Evolutionary conservation across 176 grass and related monocot species (phyloP).

Genomic region (Lolium perenne): DNA sequence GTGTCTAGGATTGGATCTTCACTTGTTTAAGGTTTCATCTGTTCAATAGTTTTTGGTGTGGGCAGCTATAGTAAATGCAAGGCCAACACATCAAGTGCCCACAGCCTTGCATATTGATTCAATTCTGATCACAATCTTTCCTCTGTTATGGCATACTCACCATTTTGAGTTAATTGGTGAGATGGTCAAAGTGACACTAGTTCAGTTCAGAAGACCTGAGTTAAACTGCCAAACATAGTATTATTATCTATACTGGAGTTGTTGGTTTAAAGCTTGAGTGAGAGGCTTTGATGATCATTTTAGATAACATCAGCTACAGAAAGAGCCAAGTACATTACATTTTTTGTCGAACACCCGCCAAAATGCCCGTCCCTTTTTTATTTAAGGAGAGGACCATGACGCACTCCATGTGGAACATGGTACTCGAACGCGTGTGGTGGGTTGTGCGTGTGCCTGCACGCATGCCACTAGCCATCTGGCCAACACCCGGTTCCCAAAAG

Average conservation of each 20-base stretch:
- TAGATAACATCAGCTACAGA: neutral
- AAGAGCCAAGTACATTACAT: constrained; percentile 3
- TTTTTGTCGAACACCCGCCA: neutral
- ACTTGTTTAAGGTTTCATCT: constrained; percentile 9
- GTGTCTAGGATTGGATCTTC: constrained; percentile 1
- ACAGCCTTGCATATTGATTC: neutral
- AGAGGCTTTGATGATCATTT: constrained; percentile 8
- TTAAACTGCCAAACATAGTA: neutral
- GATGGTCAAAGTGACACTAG: neutral
- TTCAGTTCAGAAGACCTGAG: neutral
- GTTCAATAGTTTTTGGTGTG: constrained; percentile 12
- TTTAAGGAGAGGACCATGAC: neutral
- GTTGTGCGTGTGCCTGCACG: neutral
- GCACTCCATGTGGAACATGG: too few species aligned
- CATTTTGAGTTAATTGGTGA: constrained; percentile 6
- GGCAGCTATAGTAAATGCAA: neutral
- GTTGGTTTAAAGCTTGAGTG: neutral
- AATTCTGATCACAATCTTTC: neutral
- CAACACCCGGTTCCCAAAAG: neutral
- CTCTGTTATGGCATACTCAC: neutral
- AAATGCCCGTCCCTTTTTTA: neutral
- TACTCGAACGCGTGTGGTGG: neutral
- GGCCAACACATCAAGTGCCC: neutral
- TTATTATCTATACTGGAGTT: constrained; percentile 4
- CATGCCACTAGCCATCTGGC: neutral